Conservation (phyloP, 1,284 basidiomycete genomes). For the Fomitopsis palustris region DNA sequence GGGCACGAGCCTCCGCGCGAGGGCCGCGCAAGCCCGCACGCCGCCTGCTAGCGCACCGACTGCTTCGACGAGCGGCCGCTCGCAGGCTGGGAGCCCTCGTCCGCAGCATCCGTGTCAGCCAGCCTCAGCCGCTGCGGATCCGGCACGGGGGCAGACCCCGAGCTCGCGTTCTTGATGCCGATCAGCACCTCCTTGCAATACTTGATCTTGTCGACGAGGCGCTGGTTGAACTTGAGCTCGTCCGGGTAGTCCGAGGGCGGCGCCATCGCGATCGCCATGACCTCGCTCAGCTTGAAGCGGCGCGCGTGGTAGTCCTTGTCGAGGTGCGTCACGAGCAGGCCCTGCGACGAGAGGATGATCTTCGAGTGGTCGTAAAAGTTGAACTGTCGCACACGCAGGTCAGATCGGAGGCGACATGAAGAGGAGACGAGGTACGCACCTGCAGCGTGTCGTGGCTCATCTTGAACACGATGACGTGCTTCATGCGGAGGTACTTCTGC, state of each 20-base stretch:
- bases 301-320: constrained; percentile 83
- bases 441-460: constrained; percentile 92
- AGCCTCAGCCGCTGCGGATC: constrained; percentile 1
- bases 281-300: constrained; percentile 70
- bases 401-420: background rate
- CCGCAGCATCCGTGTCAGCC: constrained; percentile 1
- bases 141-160: constrained; percentile 4
- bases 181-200: constrained; percentile 79
- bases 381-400: constrained; percentile 54
- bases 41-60: constrained; percentile 13
- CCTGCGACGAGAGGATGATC: constrained; percentile 81
- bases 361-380: constrained; percentile 99
- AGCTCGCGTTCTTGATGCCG: constrained; percentile 50
- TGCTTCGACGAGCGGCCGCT: constrained; percentile 15
- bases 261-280: constrained; percentile 60
- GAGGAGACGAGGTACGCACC: constrained; percentile 39
- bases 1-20: background rate
- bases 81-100: constrained; percentile 5
- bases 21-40: background rate
- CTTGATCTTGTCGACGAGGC: constrained; percentile 72
- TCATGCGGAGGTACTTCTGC: constrained; percentile 94
- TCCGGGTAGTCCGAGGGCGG: constrained; percentile 42
- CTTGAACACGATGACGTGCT: constrained; percentile 95
- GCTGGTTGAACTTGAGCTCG: constrained; percentile 56
- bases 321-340: constrained; percentile 81